Evolutionary conservation across 352 stramenopile species (phyloP), one percentile per base, ranked within the genome.

Genomic region (Aphanomyces cochlioides): DNA sequence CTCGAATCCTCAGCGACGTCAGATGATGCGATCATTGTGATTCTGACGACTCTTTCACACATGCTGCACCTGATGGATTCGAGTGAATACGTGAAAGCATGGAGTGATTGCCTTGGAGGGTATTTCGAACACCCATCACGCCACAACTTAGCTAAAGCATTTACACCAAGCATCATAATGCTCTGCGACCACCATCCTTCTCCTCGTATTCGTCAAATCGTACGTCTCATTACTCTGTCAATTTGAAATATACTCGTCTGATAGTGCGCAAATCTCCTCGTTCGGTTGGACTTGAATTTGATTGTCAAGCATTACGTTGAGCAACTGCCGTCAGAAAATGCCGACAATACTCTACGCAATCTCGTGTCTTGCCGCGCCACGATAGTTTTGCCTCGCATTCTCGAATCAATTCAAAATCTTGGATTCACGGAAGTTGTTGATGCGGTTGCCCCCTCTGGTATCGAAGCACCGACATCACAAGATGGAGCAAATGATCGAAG

Each of bases 1-100:
- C 54, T 61, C 19, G 54, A 61, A 61, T 37, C 19, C 28, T n/a
- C 54, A 28, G 54, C 39, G 17, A 61, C 54, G n/a, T 40, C 54
- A 28, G 34, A 61, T 7, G 7, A 28, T 5, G 28, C 19, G 1
- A 7, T 61, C 7, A 7, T 12, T n/a, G 28, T 61, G 19, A 7
- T 61, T 10, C 7, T 37, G 34, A 61, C n/a, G 10, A 7, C n/a
- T 10, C 15, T 61, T 12, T n/a, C 19, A 12, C 19, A 19, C 28
- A n/a, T 40, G 17, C 3, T 38, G n/a, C 37, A 58, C 50, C 28
- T 58, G 3, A 58, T 58, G 50, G 45, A 15, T 28, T 28, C 28
- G 28, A 28, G 28, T 28, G 28, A 28, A 28, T 28, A 28, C 28
- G 28, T 28, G 28, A 28, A 28, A 28, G 28, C 28, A 28, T 28